Percentiles rank a stretch among this genome's conserved stretches.
Evolutionary conservation across 208 protist genomes (phyloP).

Genomic region (Acanthamoeba polyphaga): DNA sequence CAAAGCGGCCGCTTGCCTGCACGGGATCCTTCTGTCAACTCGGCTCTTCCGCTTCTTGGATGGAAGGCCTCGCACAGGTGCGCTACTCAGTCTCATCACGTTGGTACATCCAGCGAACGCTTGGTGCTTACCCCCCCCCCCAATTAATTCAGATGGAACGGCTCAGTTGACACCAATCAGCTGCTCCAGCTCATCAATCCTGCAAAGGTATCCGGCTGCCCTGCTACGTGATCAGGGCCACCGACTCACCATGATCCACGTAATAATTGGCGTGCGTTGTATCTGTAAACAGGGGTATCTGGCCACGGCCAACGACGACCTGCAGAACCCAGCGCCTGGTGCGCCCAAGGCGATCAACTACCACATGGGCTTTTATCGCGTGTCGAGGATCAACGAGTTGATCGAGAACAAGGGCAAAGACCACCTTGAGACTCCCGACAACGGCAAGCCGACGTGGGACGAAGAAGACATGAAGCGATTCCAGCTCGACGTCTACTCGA

Average conservation of each 20-base stretch:
- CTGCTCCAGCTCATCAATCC: conserved; percentile 32
- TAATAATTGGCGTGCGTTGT: no score
- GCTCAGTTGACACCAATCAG: conserved; percentile 19
- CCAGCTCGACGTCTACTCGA: conserved; percentile 53
- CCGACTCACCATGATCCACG: no score
- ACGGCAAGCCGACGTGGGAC: not conserved
- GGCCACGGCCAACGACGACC: conserved; percentile 59
- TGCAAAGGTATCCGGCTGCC: not conserved
- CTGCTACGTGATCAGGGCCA: no score
- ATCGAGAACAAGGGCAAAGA: conserved; percentile 15
- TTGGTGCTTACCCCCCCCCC: no score
- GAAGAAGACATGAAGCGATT: conserved; percentile 60
- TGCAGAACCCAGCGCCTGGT: conserved; percentile 10
- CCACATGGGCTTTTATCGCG: conserved; percentile 66
- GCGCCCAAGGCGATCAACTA: not conserved
- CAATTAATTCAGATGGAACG: conserved; percentile 24
- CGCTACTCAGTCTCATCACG: not conserved
- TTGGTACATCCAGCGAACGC: no score
- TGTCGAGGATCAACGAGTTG: conserved; percentile 8
- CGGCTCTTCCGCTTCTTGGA: conserved; percentile 2
- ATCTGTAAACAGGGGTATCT: not conserved
- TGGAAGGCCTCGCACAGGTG: conserved; percentile 7
- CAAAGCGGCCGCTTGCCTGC: conserved; percentile 40
- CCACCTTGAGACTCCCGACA: not conserved
- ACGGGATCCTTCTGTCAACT: conserved; percentile 9